Evolutionary conservation across 2,329 filamentous ascomycete species (phyloP), one percentile per base, ranked within the genome.

Genomic region (Bipolaris victoriae): DNA sequence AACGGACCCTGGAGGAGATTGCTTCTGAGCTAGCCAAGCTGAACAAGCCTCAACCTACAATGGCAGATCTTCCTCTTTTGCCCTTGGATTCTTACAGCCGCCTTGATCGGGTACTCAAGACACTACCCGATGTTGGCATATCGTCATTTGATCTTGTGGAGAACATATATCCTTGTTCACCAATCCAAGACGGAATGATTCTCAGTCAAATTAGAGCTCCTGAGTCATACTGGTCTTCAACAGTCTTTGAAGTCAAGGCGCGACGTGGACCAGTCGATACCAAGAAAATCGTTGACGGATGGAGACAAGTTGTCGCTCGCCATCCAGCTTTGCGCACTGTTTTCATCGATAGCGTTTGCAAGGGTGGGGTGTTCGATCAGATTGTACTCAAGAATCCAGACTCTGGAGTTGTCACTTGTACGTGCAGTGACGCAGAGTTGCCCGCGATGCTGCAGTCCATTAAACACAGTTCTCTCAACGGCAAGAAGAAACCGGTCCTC

Each of bases 301-400:
- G 73, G 73, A 64, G 66, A 39, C 66, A 62, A 52, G 71, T 76
- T 4, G 72, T 75, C 7, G 57, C 69, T 39, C 66, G 71, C 1
- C 73, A 76, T 51, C 66, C 71, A 24, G 68, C 71, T 37, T 58
- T 76, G 24, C 67, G 73, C 13, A 74, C 73, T 11, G 54, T 73
- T 6, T 74, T 76, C 44, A 60, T 75, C 7, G 69, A 75, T 45
- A 74, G 70, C 52, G 70, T 74, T 15, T 73, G 69, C 55, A 68
- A 70, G 49, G 73, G 72, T 22, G 73, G 70, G 13, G 70, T 74
- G 3, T 75, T 76, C 41, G 72, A 75, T 45, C 73, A 76, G 54
- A 62, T 76, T 24, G 72, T 75, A 3, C 16, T 76, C 35, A 72
- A 64, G 49, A 50, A 61, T 11, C 62, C 65, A 1, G 65, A 72